Conservation (phyloP, 108 stramenopile genomes). For the Pseudonitzschia pungens region DNA sequence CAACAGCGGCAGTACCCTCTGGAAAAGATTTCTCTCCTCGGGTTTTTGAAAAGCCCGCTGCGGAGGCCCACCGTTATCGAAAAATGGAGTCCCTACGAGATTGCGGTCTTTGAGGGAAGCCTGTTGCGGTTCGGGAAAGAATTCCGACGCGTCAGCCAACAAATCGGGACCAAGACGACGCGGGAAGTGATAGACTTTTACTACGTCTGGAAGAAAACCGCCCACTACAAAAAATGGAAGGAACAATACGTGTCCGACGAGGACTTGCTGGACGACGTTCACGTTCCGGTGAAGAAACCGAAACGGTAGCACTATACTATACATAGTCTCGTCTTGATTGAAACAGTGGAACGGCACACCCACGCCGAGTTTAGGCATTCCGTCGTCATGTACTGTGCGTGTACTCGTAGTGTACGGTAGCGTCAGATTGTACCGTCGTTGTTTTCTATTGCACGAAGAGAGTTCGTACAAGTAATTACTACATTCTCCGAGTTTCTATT, state of each 20-base stretch:
- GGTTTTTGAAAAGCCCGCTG: slow-evolving; percentile 62
- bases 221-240: slow-evolving; percentile 90
- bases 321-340: neutral
- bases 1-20: slow-evolving; percentile 45
- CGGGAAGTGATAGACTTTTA: slow-evolving; percentile 95
- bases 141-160: slow-evolving; percentile 66
- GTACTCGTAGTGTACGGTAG: too few relatives aligned
- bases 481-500: too few relatives aligned
- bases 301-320: neutral
- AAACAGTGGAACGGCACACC: too few relatives aligned
- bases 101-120: slow-evolving; percentile 83
- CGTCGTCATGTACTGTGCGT: too few relatives aligned
- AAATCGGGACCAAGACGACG: slow-evolving; percentile 76
- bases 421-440: too few relatives aligned
- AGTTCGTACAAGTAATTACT: too few relatives aligned
- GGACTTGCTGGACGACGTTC: slow-evolving; percentile 17
- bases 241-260: slow-evolving; percentile 39
- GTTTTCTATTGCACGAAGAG: too few relatives aligned
- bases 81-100: slow-evolving; percentile 86
- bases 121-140: slow-evolving; percentile 81
- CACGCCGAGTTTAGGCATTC: too few relatives aligned
- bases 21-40: slow-evolving; percentile 58
- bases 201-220: slow-evolving; percentile 97
- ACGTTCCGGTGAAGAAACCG: slow-evolving; percentile 13
- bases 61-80: slow-evolving; percentile 81